Percentiles rank a stretch among this genome's conserved stretches.
These are phyloP conservation scores for Quercus suber DNA, from an alignment of 306 rosid genomes.

Conservation along the genomic window DNA sequence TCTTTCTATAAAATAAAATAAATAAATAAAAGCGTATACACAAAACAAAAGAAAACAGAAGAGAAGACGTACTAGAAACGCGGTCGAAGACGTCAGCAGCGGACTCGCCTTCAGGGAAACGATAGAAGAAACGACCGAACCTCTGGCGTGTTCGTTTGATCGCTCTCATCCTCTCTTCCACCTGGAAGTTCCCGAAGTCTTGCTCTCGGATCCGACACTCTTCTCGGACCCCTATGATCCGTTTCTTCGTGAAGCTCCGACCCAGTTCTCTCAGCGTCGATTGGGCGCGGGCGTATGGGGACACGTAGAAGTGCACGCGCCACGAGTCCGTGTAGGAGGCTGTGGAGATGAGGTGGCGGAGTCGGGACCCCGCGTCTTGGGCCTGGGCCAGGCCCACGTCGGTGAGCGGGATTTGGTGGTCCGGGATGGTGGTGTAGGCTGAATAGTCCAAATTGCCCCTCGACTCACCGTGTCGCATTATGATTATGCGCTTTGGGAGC, in stretches of 20 bases:
- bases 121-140: constrained; percentile 79
- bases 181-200: constrained; percentile 92
- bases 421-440: constrained; percentile 67
- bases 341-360: constrained; percentile 32
- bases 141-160: constrained; percentile 54
- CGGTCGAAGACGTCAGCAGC: constrained; percentile 96
- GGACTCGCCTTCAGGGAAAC: constrained; percentile 97
- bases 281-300: constrained; percentile 77
- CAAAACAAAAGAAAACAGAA: background rate
- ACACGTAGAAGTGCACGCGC: constrained; percentile 84
- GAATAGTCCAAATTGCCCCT: constrained; percentile 66
- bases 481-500: constrained; percentile 76
- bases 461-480: constrained; percentile 86
- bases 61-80: constrained; percentile 59
- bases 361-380: constrained; percentile 47
- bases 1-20: background rate
- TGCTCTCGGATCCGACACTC: constrained; percentile 91
- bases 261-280: constrained; percentile 87
- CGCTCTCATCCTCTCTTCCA: constrained; percentile 55
- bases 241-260: constrained; percentile 56
- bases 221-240: constrained; percentile 77
- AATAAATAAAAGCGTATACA: background rate
- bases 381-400: constrained; percentile 56
- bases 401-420: constrained; percentile 59
- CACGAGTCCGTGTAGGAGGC: constrained; percentile 40